Evolutionary conservation across 2,329 filamentous ascomycete genomes (phyloP).

Genomic region (Monosporascus ibericus): DNA sequence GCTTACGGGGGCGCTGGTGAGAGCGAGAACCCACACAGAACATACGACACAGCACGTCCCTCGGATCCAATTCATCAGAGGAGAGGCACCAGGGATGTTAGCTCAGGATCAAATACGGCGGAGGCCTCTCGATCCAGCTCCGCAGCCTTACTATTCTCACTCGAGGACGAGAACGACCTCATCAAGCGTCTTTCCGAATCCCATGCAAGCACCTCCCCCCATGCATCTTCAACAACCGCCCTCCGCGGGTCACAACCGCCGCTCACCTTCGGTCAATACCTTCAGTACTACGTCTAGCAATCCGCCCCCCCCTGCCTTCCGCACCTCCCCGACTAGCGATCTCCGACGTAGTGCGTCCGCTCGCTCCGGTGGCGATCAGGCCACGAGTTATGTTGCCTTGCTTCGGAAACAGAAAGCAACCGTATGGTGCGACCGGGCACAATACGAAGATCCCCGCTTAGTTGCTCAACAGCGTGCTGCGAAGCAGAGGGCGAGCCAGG

Average conservation of each 20-base stretch:
- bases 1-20: too few relatives aligned
- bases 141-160: constrained; percentile 39
- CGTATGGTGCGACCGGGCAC: constrained; percentile 93
- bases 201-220: constrained; percentile 20
- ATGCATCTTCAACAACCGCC: constrained; percentile 30
- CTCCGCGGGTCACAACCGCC: constrained; percentile 37
- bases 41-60: not conserved
- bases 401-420: constrained; percentile 96
- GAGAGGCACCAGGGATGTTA: constrained; percentile 15
- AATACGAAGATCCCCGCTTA: constrained; percentile 83
- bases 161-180: constrained; percentile 52
- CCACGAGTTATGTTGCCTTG: constrained; percentile 87
- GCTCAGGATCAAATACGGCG: constrained; percentile 23
- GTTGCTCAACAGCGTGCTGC: constrained; percentile 79
- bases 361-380: constrained; percentile 57
- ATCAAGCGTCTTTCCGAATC: constrained; percentile 41
- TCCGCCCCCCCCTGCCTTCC: constrained; percentile 51
- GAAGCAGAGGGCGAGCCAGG: constrained; percentile 77
- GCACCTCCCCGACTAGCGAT: constrained; percentile 49
- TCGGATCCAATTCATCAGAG: not conserved
- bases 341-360: constrained; percentile 75
- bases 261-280: constrained; percentile 61
- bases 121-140: constrained; percentile 22
- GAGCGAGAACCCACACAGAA: not conserved
- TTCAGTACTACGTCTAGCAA: constrained; percentile 67